Percentiles rank a stretch among this genome's conserved stretches.
phyloP scores from a whole-genome alignment of 2,329 filamentous ascomycete genomes.

The Sclerotinia minor region DNA sequence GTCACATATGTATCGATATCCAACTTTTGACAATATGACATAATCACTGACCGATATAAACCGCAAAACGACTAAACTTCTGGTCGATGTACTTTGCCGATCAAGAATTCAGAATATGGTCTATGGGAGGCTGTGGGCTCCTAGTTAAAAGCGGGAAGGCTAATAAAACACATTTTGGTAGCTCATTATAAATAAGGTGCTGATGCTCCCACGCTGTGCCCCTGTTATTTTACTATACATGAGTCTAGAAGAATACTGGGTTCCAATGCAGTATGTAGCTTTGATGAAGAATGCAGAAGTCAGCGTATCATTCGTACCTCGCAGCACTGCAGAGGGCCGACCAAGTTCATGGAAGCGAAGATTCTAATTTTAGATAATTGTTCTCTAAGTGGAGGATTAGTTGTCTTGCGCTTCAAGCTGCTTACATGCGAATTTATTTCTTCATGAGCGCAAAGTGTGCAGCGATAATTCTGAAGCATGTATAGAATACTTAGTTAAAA shows the following conservation, averaged over 20 bases:
- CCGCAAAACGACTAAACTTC: background rate
- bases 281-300: background rate
- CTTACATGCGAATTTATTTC: too few species aligned
- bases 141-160: background rate
- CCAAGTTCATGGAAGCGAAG: constrained; percentile 10
- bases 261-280: background rate
- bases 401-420: too few species aligned
- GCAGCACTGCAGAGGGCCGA: constrained; percentile 12
- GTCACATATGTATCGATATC: background rate
- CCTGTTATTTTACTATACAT: background rate
- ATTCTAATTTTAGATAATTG: background rate
- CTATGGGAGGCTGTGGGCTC: background rate
- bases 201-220: background rate
- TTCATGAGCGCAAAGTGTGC: background rate
- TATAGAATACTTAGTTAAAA: background rate
- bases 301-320: constrained; percentile 15
- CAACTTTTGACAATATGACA: background rate
- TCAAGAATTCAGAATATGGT: background rate
- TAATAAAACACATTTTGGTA: background rate
- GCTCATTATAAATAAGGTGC: background rate
- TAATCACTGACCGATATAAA: background rate
- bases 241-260: background rate
- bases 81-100: background rate
- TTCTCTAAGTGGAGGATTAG: background rate
- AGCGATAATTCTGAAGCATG: background rate